phyloP scores from a whole-genome alignment of 306 rosid species.

The Psophocarpus tetragonolobus region DNA sequence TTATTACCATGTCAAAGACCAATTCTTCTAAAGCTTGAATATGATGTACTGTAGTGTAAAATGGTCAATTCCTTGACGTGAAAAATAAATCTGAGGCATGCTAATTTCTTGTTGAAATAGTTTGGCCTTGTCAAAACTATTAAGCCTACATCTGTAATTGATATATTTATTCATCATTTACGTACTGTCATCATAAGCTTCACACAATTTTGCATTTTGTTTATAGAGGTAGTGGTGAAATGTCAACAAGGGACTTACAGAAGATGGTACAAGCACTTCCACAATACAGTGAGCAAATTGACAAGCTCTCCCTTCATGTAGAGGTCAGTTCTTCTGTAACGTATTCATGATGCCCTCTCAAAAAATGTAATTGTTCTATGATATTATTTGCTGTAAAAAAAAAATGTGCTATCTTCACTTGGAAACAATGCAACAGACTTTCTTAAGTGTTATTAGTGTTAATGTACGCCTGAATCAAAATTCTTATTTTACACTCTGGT shows the following conservation, averaged over 20 bases:
- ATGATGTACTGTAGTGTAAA: background rate
- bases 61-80: conserved; percentile 13
- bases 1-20: background rate
- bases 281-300: conserved; percentile 99
- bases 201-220: conserved; percentile 32
- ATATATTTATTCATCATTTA: conserved; percentile 19
- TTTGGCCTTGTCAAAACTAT: conserved; percentile 4
- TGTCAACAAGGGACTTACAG: conserved; percentile 93
- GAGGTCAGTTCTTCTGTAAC: conserved; percentile 68
- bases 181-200: conserved; percentile 13
- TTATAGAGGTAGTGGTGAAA: conserved; percentile 71
- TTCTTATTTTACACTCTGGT: conserved; percentile 1
- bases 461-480: background rate
- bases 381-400: conserved; percentile 5
- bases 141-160: conserved; percentile 21
- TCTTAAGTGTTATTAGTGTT: background rate
- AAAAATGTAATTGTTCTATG: background rate
- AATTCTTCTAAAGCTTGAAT: conserved; percentile 10
- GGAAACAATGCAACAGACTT: conserved; percentile 15
- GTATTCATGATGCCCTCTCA: background rate
- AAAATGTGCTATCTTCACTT: background rate
- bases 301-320: conserved; percentile 96
- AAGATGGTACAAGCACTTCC: conserved; percentile 99
- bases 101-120: conserved; percentile 3
- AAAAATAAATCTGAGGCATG: conserved; percentile 7